Evolutionary conservation across 2,329 filamentous ascomycete species (phyloP), one percentile per base, ranked within the genome.

Genomic region (Fusarium dimerum): DNA sequence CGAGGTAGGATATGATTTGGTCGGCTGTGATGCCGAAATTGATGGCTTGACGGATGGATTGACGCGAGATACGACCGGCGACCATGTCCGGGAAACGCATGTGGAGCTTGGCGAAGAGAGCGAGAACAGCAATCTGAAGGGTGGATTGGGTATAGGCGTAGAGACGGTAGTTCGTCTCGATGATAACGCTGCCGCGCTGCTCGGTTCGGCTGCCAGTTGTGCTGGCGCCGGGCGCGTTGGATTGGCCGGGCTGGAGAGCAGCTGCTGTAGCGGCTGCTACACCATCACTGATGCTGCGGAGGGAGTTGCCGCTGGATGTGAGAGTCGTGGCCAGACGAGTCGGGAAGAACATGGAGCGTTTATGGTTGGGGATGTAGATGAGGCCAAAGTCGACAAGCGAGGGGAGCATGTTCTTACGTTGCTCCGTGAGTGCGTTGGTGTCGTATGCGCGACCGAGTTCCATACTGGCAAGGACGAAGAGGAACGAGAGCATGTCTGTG

Each of bases 71-170:
- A 61, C 94, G 92, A 40, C 93, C 94, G 0, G 92, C 91, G 13
- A 97, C 89, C 73, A 99, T 89, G 74, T 96, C 96, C 1, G 90
- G 89, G 75, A 96, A 97, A 57, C 94, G 91, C 71, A 92, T 92
- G 63, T 87, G 88, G 49, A 99, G 86, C 54, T 88, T 88, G 46
- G 88, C 84, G 76, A 99, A 99, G 58, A 99, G 87, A 39, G 88
- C 87, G 43, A 99, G 86, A 54, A 99, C 91, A 48, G 92, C 91
- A 59, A 97, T 99, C 71, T 97, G 93, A 1, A 99, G 84, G 0
- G 92, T 90, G 0, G 92, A 96, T 34, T 89, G 88, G 7, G 95
- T 97, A 76, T 99, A 99, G 32, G 94, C 94, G 76, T 99, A 99
- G 62, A 99, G 77, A 26, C 94, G 89, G 76, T 97, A 97, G 75